These are phyloP conservation scores for Colletotrichum camelliae DNA, from an alignment of 2,329 filamentous ascomycete genomes.

Conservation along the genomic window DNA sequence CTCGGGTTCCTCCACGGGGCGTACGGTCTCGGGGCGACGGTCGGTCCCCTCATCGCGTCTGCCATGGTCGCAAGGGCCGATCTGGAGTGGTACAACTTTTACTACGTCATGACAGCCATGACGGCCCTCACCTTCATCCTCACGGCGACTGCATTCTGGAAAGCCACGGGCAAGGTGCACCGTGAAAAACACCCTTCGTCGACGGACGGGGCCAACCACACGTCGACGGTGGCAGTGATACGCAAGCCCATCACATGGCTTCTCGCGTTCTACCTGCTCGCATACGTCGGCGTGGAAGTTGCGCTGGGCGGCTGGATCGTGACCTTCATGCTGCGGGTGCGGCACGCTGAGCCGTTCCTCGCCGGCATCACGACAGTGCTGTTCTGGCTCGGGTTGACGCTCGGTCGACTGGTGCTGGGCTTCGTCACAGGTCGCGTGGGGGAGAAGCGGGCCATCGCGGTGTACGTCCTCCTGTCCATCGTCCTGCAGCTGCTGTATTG, in stretches of 20 bases:
- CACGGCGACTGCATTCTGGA: constrained; percentile 66
- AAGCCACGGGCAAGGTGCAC: constrained; percentile 62
- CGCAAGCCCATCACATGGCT: constrained; percentile 69
- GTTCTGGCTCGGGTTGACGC: constrained; percentile 84
- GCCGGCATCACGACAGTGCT: constrained; percentile 79
- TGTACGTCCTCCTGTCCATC: constrained; percentile 69
- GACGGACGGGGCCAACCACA: constrained; percentile 43
- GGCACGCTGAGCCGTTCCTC: constrained; percentile 71
- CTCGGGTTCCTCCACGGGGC: constrained; percentile 75
- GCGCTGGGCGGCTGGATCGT: constrained; percentile 80
- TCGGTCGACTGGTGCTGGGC: constrained; percentile 74
- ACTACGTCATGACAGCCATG: constrained; percentile 73
- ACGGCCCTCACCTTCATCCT: constrained; percentile 60
- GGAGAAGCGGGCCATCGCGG: not conserved
- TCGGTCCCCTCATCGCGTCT: constrained; percentile 74
- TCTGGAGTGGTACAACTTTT: constrained; percentile 75
- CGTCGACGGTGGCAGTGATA: constrained; percentile 50
- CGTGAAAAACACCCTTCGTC: constrained; percentile 40
- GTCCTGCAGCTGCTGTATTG: constrained; percentile 77
- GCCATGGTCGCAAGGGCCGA: constrained; percentile 70
- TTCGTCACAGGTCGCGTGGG: constrained; percentile 73
- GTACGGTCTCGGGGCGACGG: constrained; percentile 74
- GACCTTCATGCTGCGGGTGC: constrained; percentile 83
- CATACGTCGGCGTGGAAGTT: constrained; percentile 82
- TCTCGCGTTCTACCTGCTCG: constrained; percentile 75